Evolutionary conservation across 805 yeast genomes (phyloP).

Genomic region (Zygosaccharomyces kombuchaensis): DNA sequence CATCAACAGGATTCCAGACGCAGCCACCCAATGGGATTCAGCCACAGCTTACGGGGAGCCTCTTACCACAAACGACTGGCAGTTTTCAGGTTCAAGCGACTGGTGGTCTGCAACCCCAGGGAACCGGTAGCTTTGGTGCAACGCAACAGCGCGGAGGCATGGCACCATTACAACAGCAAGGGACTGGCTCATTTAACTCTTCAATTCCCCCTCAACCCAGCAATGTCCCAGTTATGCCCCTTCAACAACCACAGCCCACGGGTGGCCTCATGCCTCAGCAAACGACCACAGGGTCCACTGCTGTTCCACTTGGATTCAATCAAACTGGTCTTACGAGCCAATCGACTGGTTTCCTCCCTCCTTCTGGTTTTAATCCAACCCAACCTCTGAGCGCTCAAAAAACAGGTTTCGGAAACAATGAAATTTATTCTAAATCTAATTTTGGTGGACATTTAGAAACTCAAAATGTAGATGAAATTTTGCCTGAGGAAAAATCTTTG

Average conservation of each 20-base stretch:
- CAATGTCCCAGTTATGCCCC: constrained; percentile 1
- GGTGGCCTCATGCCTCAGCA: constrained; percentile 1
- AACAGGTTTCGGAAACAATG: constrained; percentile 43
- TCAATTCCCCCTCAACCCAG: background rate
- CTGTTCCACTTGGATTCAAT: constrained; percentile 1
- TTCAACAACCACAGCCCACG: constrained; percentile 3
- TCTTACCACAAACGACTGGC: constrained; percentile 36
- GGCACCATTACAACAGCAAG: constrained; percentile 9
- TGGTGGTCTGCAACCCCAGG: constrained; percentile 45
- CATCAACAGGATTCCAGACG: constrained; percentile 37
- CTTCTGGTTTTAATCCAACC: constrained; percentile 35
- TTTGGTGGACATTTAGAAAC: constrained; percentile 34
- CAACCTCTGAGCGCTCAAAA: constrained; percentile 41
- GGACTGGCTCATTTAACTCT: constrained; percentile 1
- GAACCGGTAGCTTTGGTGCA: constrained; percentile 43
- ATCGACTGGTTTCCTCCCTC: constrained; percentile 62
- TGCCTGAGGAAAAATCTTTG: constrained; percentile 79
- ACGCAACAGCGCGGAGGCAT: constrained; percentile 33
- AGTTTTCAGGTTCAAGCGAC: constrained; percentile 39
- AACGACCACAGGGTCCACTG: constrained; percentile 1
- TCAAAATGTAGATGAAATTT: constrained; percentile 58
- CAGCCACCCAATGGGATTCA: constrained; percentile 25
- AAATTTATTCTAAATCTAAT: constrained; percentile 36
- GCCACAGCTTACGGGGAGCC: constrained; percentile 21
- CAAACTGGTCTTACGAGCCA: constrained; percentile 34